These are phyloP conservation scores for Emericellopsis cladophorae DNA, from an alignment of 2,329 filamentous ascomycete genomes.

Conservation along the genomic window DNA sequence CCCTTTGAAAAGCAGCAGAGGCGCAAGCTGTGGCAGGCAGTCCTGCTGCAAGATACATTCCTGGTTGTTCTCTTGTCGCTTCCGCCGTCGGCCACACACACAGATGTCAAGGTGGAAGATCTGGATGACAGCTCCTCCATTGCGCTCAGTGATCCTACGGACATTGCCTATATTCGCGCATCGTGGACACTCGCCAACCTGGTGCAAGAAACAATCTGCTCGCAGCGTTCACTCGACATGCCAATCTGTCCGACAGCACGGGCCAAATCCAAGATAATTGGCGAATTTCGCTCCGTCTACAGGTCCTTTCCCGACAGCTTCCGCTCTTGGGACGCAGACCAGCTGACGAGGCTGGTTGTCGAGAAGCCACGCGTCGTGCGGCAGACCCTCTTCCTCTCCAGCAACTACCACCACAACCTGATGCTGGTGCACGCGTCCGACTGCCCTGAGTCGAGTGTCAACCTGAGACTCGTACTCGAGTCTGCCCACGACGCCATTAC, in stretches of 20 bases:
- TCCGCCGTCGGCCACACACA: slow-evolving; percentile 67
- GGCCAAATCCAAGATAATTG: slow-evolving; percentile 57
- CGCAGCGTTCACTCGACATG: slow-evolving; percentile 58
- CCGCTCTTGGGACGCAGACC: slow-evolving; percentile 52
- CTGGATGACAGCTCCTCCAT: slow-evolving; percentile 50
- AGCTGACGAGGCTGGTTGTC: slow-evolving; percentile 41
- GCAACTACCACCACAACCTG: slow-evolving; percentile 72
- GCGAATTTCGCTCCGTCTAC: slow-evolving; percentile 58
- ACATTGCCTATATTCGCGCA: slow-evolving; percentile 59
- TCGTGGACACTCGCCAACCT: slow-evolving; percentile 72
- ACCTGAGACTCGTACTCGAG: slow-evolving; percentile 58
- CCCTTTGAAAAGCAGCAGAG: slow-evolving; percentile 66
- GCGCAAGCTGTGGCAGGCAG: slow-evolving; percentile 71
- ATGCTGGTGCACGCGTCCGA: slow-evolving; percentile 68
- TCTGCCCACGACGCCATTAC: slow-evolving; percentile 64
- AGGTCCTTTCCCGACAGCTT: slow-evolving; percentile 61
- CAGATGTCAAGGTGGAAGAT: slow-evolving; percentile 65
- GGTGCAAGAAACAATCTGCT: slow-evolving; percentile 66
- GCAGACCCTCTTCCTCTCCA: slow-evolving; percentile 68
- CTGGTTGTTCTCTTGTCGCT: slow-evolving; percentile 66
- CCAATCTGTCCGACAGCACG: slow-evolving; percentile 57
- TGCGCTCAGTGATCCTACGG: slow-evolving; percentile 48
- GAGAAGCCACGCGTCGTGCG: slow-evolving; percentile 54
- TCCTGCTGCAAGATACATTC: slow-evolving; percentile 71
- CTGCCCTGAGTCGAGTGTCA: slow-evolving; percentile 48